Percentiles rank a stretch among this genome's conserved stretches.
Conservation (phyloP, 768 basidiomycete species). For the Rossbeevera mucosa region DNA sequence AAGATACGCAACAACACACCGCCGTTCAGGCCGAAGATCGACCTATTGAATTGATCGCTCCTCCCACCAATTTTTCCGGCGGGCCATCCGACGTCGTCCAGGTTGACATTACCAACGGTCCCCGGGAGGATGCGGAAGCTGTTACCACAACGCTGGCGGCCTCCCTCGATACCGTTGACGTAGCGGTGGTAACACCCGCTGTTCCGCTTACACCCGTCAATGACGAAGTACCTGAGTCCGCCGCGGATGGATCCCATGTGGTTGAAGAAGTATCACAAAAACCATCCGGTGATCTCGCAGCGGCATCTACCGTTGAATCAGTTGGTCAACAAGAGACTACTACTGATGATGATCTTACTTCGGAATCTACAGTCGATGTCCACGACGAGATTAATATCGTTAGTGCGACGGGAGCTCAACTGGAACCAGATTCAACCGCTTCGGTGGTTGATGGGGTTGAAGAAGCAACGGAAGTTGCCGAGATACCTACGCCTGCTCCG, state of each 20-base stretch:
- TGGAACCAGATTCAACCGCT: neutral
- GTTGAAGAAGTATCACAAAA: slow-evolving; percentile 4
- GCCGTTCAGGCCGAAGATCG: neutral
- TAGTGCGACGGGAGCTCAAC: slow-evolving; percentile 13
- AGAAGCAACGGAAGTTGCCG: slow-evolving; percentile 13
- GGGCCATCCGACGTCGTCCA: slow-evolving; percentile 1
- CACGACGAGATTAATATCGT: slow-evolving; percentile 1
- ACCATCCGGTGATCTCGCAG: slow-evolving; percentile 1
- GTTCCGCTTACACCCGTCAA: neutral
- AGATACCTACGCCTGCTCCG: slow-evolving; percentile 11
- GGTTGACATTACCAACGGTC: slow-evolving; percentile 2
- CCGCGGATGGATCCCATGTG: slow-evolving; percentile 2
- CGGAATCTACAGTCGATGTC: neutral
- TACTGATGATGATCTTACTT: slow-evolving; percentile 2
- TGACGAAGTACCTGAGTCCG: neutral
- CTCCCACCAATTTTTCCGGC: neutral
- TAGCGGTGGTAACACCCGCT: neutral
- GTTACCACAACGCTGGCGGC: neutral
- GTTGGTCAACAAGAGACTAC: neutral
- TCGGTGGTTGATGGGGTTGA: slow-evolving; percentile 2
- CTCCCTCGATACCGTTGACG: neutral
- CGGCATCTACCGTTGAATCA: slow-evolving; percentile 10
- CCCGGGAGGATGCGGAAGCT: neutral
- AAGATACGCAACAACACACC: neutral
- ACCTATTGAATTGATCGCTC: neutral